Evolutionary conservation across 805 yeast genomes (phyloP), one percentile per base, ranked within the genome.

Genomic region (Pichia occidentalis): DNA sequence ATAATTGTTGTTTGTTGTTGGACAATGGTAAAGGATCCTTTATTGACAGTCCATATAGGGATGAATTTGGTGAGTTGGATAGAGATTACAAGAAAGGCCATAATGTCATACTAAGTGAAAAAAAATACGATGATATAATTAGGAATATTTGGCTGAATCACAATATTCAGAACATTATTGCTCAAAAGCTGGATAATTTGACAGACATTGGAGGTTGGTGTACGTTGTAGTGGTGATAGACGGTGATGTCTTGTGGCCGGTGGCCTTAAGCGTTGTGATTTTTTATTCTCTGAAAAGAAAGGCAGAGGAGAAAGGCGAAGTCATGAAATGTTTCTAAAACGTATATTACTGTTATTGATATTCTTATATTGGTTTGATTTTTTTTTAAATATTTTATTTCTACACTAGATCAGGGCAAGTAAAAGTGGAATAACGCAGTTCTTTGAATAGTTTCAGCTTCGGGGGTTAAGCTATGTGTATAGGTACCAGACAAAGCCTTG

Each of bases 151-250:
- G 97, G 88, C 64, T 88, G 14, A 80, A 75, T 39, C 88, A 86
- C 52, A 84, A 83, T 52, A 65, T 85, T 3, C 80, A 85, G 4
- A 85, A 85, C 49, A 67, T 70, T 31, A 78, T 88, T 24, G 87
- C 86, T 1, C 68, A 97, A 45, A 77, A 78, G 47, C 68, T 90
- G 12, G 97, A 90, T 50, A 76, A 80, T 27, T 73, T 72, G 7
- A 60, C 80, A 24, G 97, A 90, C 57, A 75, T 81, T 26, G 98
- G 98, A 7, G 98, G 98, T 0, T 90, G 98, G 98, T 92, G 83
- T 49, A 84, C 92, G 2, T 63, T 83, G 44, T 85, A 63, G 56
- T 20, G n/a, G 19, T 17, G 8, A n/a, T 7, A 26, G 32, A 29
- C 18, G 5, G 3, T 11, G 21, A 13, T 6, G 12, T 31, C 21